Base-by-base conservation (phyloP, 352 stramenopile genomes). In the Phytophthora litchii region DNA sequence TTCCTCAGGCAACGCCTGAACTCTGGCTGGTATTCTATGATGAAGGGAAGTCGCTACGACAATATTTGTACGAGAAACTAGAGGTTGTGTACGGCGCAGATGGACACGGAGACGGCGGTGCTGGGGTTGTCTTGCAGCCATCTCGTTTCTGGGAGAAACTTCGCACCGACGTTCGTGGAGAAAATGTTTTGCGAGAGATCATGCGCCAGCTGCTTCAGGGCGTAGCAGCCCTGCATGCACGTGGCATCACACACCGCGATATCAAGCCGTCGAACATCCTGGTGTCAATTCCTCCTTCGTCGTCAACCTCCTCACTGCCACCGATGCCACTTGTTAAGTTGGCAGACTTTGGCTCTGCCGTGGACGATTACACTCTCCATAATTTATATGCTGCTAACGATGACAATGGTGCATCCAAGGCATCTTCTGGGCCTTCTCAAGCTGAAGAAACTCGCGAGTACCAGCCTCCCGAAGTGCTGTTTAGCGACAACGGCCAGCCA, bases 361-460 rank as follows among this genome's bases (percentile, higher is more conserved):
- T 96, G 10, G 83, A 96, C 45, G 74, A 86, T 3, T 88, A 91
- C 60, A 86, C 81, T 3, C 65, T 91, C 13, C 60, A 67, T 0
- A 76, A 91, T 44, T 72, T 98, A 50, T 95, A 97, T 21, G 58
- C 56, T 20, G 67, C 49, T 57, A 59, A 21, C 9, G 60, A 70
- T 21, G 89, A 86, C 0, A 91, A 91, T 13, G 88, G 76, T 25
- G 78, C 84, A 40, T 76, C 67, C 2, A 92, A n/a, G 5, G 21
- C 19, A 13, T 55, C 51, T 11, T 54, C 72, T 7, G 92, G 93
- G 2, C 95, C 95, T 13, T 92, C 78, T 29, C 82, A 95, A 62
- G 78, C 68, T 12, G 96, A 98, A 71, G 88, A 97, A 69, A 98
- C 95, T 25, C 76, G 96, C 41, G 91, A 98, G 62, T 99, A 98